phyloP scores from a whole-genome alignment of 192 early-diverging fungal genomes.

The Allomyces macrogynus region DNA sequence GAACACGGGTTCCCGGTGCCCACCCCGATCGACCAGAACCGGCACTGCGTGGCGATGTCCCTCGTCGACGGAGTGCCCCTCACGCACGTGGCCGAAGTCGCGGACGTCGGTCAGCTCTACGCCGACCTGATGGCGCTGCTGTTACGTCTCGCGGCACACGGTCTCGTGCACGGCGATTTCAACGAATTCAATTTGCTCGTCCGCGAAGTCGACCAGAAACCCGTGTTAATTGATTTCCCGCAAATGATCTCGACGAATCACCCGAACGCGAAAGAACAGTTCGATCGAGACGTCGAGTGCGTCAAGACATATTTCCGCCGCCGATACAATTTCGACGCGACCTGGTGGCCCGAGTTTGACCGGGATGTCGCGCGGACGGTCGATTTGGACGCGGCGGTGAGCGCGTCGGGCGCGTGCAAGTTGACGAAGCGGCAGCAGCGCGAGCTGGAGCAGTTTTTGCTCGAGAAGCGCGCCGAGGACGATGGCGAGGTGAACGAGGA shows the following conservation, averaged over 20 bases:
- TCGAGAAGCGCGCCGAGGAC: slow-evolving; percentile 10
- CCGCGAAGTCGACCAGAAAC: slow-evolving; percentile 45
- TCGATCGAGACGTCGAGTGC: slow-evolving; percentile 97
- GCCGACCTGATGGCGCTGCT: slow-evolving; percentile 87
- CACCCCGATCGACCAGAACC: slow-evolving; percentile 69
- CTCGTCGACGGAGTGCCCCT: slow-evolving; percentile 84
- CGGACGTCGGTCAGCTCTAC: slow-evolving; percentile 79
- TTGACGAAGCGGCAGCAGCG: not conserved
- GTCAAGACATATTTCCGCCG: slow-evolving; percentile 81
- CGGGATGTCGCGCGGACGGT: slow-evolving; percentile 7
- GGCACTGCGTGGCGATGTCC: slow-evolving; percentile 95
- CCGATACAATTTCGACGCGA: slow-evolving; percentile 43
- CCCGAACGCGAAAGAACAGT: slow-evolving; percentile 87
- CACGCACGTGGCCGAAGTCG: slow-evolving; percentile 69
- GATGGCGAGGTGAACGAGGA: slow-evolving; percentile 13
- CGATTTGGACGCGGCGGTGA: not conserved
- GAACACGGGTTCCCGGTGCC: slow-evolving; percentile 96
- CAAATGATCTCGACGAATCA: slow-evolving; percentile 99
- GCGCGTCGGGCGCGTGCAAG: not conserved
- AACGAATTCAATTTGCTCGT: slow-evolving; percentile 99
- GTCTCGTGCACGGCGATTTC: slow-evolving; percentile 97
- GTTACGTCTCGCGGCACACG: slow-evolving; percentile 78
- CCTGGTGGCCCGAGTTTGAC: slow-evolving; percentile 4
- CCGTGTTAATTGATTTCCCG: slow-evolving; percentile 95
- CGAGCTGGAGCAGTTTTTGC: not conserved